phyloP scores from a whole-genome alignment of 805 yeast genomes.

The Yamadazyma philogaea region DNA sequence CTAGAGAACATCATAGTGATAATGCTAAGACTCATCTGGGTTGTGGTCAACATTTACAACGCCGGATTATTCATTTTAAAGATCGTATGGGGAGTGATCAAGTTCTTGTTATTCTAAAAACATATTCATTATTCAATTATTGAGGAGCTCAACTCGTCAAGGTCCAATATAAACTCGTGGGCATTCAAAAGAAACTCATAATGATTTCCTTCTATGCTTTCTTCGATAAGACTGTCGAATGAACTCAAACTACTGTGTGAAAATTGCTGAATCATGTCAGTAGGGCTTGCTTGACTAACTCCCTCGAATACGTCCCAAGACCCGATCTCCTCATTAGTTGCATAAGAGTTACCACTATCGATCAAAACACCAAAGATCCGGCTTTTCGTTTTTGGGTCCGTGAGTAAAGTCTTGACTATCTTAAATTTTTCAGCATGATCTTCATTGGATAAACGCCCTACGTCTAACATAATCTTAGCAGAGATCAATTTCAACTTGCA shows the following conservation, averaged over 20 bases:
- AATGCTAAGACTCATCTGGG: conserved; percentile 54
- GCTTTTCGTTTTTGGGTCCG: conserved; percentile 13
- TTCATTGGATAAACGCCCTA: conserved; percentile 21
- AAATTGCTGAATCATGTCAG: neutral
- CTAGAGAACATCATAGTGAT: conserved; percentile 54
- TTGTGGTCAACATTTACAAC: conserved; percentile 48
- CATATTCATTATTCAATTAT: conserved; percentile 6
- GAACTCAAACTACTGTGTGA: neutral
- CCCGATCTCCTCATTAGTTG: conserved; percentile 2
- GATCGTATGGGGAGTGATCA: conserved; percentile 22
- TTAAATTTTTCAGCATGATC: conserved; percentile 16
- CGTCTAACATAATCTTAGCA: conserved; percentile 28
- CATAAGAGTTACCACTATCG: conserved; percentile 40
- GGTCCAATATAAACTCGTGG: conserved; percentile 19
- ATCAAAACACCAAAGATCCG: conserved; percentile 36
- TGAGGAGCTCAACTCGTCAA: conserved; percentile 16
- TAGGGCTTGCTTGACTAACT: neutral
- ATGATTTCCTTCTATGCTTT: neutral
- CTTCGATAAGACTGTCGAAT: neutral
- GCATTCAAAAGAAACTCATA: conserved; percentile 23
- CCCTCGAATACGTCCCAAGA: neutral
- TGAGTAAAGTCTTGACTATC: conserved; percentile 16
- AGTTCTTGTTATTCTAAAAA: conserved; percentile 8
- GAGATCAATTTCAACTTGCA: conserved; percentile 10
- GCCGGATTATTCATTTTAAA: conserved; percentile 21